Evolutionary conservation across 257 asterid species (phyloP), one percentile per base, ranked within the genome.

Genomic region (Solanum habrochaites): DNA sequence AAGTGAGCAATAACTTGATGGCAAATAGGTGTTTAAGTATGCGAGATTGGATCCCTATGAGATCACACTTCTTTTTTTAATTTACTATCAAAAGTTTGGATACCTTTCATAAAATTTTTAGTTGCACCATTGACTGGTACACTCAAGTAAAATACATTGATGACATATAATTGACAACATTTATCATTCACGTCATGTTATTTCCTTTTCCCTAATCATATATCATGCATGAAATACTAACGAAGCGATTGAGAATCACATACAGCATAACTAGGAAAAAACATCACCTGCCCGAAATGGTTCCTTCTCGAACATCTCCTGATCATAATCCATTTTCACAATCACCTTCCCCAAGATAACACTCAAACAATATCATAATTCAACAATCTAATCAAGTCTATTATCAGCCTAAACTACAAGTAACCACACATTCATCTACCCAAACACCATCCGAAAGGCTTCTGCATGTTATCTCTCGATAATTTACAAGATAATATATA

Each of bases 61-160:
- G n/a, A 52, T 16, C 0, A 15, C 23, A 2, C 0, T 6, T 49
- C 16, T 49, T 49, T 16, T 9, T 49, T 49, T 9, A 49, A 49
- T 16, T 49, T 6, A 16, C 23, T 16, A 49, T 49, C 60, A 49
- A 49, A 49, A 49, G 21, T 49, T 16, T 16, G 62, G 23, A 52
- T 4, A n/a, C n/a, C n/a, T n/a, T n/a, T n/a, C n/a, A n/a, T 52
- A 52, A 52, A 52, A 52, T 2, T 52, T 6, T 1, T 52, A 15
- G 2, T 0, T 52, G 21, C 1, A 21, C 1, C 23, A 6, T 1
- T 16, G 8, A 16, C 1, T 52, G 9, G 60, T 16, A 52, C 60
- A 52, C 60, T 15, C 62, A 52, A 16, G 62, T 52, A 52, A 52
- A 52, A 52, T n/a, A n/a, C n/a, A n/a, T n/a, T n/a, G n/a, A n/a